Percentiles rank a stretch among this genome's conserved stretches.
Conservation (phyloP, 1,139 yeast species). For the Kodamaea ohmeri region DNA sequence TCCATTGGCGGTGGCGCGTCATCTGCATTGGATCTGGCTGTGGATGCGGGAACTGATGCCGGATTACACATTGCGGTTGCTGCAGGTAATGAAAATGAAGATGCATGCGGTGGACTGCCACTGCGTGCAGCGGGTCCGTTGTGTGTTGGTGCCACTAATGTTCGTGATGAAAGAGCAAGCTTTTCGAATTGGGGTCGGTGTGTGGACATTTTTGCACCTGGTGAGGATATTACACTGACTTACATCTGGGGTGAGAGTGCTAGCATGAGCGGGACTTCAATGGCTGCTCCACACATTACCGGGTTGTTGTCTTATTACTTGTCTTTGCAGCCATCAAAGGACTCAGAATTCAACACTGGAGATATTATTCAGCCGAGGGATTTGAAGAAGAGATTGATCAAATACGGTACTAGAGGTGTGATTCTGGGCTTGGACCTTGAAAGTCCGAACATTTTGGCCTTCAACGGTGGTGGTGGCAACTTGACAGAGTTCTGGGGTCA, state of each 20-base stretch:
- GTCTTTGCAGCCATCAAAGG: conserved; percentile 40
- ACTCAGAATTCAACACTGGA: conserved; percentile 30
- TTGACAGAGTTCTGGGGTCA: conserved; percentile 22
- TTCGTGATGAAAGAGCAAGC: conserved; percentile 36
- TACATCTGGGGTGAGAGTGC: conserved; percentile 38
- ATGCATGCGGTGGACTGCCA: conserved; percentile 45
- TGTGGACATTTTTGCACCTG: conserved; percentile 48
- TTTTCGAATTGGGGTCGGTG: conserved; percentile 46
- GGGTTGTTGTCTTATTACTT: conserved; percentile 42
- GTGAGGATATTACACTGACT: conserved; percentile 40
- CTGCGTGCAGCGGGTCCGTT: conserved; percentile 43
- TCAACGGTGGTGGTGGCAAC: conserved; percentile 26
- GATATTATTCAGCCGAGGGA: conserved; percentile 28
- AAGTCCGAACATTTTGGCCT: conserved; percentile 26
- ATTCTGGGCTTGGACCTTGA: conserved; percentile 23
- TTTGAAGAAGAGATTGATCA: conserved; percentile 37
- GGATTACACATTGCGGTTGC: conserved; percentile 46
- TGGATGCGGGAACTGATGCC: conserved; percentile 40
- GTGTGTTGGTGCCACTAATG: conserved; percentile 44
- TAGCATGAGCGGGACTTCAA: conserved; percentile 42
- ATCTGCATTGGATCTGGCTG: conserved; percentile 42
- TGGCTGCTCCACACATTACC: conserved; percentile 46
- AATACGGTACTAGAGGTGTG: conserved; percentile 36
- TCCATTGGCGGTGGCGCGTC: conserved; percentile 45
- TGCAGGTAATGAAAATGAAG: conserved; percentile 45